These are phyloP conservation scores for Oropetium thomaeum DNA, from an alignment of 176 grass and related monocot species.

Conservation along the genomic window DNA sequence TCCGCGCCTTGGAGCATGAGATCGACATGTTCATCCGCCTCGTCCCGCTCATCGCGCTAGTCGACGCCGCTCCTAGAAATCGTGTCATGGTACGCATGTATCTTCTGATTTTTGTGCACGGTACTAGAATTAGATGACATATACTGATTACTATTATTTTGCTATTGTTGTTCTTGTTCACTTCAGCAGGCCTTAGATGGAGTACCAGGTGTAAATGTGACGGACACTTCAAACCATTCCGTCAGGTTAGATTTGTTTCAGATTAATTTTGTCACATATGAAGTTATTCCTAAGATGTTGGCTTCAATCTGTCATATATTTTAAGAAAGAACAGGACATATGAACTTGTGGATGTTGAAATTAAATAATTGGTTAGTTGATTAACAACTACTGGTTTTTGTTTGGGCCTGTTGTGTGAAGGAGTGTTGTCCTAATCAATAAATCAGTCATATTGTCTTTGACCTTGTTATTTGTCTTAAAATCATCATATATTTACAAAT, in stretches of 20 bases:
- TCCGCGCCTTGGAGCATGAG: constrained; percentile 41
- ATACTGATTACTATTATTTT: background rate
- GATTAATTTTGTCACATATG: background rate
- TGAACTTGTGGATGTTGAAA: background rate
- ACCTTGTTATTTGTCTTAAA: background rate
- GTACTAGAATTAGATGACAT: background rate
- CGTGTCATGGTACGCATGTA: background rate
- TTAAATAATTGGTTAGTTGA: background rate
- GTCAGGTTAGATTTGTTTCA: constrained; percentile 1
- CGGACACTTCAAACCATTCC: background rate
- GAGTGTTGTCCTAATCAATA: background rate
- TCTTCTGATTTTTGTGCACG: background rate
- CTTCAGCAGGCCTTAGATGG: background rate
- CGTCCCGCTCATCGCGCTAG: constrained; percentile 55
- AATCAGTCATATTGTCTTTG: background rate
- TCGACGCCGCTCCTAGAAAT: constrained; percentile 6
- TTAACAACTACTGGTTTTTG: background rate
- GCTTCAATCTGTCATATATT: background rate
- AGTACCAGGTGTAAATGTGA: background rate
- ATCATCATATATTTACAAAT: background rate
- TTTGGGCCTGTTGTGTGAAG: background rate
- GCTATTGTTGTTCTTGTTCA: background rate
- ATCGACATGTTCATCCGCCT: constrained; percentile 56
- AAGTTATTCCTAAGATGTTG: background rate
- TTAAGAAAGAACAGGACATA: background rate